Percentiles rank a stretch among this genome's conserved stretches.
These are phyloP conservation scores for Candida corydali DNA, from an alignment of 805 yeast genomes.

Conservation along the genomic window DNA sequence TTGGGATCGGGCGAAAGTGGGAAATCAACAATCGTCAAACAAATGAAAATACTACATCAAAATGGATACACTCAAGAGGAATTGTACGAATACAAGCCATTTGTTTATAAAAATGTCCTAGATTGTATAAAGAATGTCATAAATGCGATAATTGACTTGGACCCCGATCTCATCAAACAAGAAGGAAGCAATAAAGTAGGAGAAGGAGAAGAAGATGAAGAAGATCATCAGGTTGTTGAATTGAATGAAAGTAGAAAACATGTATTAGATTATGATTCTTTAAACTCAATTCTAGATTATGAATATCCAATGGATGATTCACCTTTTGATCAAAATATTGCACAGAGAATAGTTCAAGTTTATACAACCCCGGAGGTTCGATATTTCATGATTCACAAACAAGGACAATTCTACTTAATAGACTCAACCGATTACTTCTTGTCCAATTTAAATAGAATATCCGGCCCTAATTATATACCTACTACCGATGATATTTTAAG, in stretches of 20 bases:
- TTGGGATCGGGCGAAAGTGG: conserved; percentile 89
- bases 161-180: conserved; percentile 32
- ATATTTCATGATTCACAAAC: conserved; percentile 52
- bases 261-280: conserved; percentile 30
- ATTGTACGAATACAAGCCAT: conserved; percentile 66
- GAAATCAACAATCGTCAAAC: conserved; percentile 75
- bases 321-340: conserved; percentile 47
- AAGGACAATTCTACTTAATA: conserved; percentile 72
- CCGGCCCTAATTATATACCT: conserved; percentile 61
- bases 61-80: conserved; percentile 71
- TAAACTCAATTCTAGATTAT: conserved; percentile 42
- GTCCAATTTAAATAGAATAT: conserved; percentile 59
- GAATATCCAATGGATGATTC: conserved; percentile 52
- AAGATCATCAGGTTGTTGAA: conserved; percentile 10
- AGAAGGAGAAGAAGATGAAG: conserved; percentile 11
- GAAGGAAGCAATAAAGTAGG: too few relatives aligned
- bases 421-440: conserved; percentile 83
- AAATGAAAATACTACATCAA: conserved; percentile 74
- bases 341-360: conserved; percentile 45
- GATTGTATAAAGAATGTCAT: conserved; percentile 73
- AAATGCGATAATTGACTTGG: conserved; percentile 57
- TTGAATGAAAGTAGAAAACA: conserved; percentile 11
- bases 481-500: conserved; percentile 73
- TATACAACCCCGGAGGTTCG: conserved; percentile 58
- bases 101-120: conserved; percentile 71